Base-by-base conservation (phyloP, 2,329 filamentous ascomycete genomes). In the Cladosporium sp. region DNA sequence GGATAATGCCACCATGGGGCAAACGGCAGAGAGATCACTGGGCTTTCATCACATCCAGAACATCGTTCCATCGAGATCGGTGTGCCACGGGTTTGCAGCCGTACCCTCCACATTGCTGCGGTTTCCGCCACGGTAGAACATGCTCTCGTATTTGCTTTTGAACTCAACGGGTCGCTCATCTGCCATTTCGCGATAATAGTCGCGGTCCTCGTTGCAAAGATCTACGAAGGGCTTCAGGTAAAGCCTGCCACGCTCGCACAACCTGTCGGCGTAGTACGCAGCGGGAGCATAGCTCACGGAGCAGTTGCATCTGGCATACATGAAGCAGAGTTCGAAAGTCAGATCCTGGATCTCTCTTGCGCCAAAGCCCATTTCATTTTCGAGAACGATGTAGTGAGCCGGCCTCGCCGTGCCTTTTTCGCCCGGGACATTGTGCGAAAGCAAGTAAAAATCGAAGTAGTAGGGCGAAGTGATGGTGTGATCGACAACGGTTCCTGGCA, bases 371-470 rank as follows among this genome's bases (percentile, higher is more conserved):
- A 42, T 51, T 2, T 16, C 30, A 9, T 53, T 43, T 33, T 52
- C 22, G 1, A 46, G 41, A 27, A 80, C 70, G 0, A 91, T 84
- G 63, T 95, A 95, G 62, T 93, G 89, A 0, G 85, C 85, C 0
- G 88, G 85, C 0, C 86, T 79, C 1, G 88, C 86, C 0, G 89
- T 95, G 0, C 88, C 88, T 65, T 90, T 80, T 4, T 93, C 3
- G 5, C 27, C 48, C 15, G 47, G 33, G 2, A 38, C 36, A 7
- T 22, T 19, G 43, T 60, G 58, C 15, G 56, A 54, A 13, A 56
- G 56, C 7, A 58, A 55, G 36, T 43, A 58, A 45, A 58, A 58
- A 47, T 59, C 57, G 38, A 51, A 52, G 47, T 38, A 43, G 30
- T 38, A 32, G 3, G 53, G 53, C 1, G 29, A 27, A 2, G 52